These are phyloP conservation scores for Amanita fuliginea DNA, from an alignment of 768 basidiomycete species.

Conservation along the genomic window DNA sequence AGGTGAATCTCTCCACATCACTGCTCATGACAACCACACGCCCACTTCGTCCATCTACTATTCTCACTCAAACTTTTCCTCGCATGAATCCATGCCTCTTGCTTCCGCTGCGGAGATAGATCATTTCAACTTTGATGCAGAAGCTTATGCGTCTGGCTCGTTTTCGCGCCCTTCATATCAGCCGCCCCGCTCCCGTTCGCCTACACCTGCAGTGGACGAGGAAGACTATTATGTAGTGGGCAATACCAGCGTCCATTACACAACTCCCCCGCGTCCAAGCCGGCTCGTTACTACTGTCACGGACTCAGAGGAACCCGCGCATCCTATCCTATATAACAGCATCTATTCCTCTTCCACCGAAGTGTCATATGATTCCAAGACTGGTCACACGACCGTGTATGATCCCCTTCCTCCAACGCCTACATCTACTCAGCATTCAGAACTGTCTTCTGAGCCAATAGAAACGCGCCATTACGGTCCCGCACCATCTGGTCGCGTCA, in stretches of 20 bases:
- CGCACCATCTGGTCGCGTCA: constrained; percentile 68
- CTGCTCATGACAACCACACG: constrained; percentile 22
- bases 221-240: constrained; percentile 57
- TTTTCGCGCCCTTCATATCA: constrained; percentile 35
- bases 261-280: constrained; percentile 21
- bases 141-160: constrained; percentile 60
- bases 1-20: constrained; percentile 51
- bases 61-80: constrained; percentile 23
- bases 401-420: constrained; percentile 33
- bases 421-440: constrained; percentile 22
- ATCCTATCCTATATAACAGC: constrained; percentile 12
- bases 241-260: constrained; percentile 46
- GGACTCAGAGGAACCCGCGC: constrained; percentile 30
- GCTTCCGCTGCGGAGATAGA: constrained; percentile 32
- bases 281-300: constrained; percentile 4
- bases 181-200: constrained; percentile 59
- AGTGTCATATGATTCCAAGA: constrained; percentile 11
- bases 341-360: constrained; percentile 17
- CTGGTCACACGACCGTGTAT: constrained; percentile 23
- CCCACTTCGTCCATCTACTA: constrained; percentile 22
- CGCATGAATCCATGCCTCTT: constrained; percentile 19
- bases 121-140: constrained; percentile 54
- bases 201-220: constrained; percentile 64
- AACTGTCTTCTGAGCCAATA: constrained; percentile 35
- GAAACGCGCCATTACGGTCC: constrained; percentile 83